phyloP scores from a whole-genome alignment of 2,329 filamentous ascomycete genomes.

The Phialophora expanda region DNA sequence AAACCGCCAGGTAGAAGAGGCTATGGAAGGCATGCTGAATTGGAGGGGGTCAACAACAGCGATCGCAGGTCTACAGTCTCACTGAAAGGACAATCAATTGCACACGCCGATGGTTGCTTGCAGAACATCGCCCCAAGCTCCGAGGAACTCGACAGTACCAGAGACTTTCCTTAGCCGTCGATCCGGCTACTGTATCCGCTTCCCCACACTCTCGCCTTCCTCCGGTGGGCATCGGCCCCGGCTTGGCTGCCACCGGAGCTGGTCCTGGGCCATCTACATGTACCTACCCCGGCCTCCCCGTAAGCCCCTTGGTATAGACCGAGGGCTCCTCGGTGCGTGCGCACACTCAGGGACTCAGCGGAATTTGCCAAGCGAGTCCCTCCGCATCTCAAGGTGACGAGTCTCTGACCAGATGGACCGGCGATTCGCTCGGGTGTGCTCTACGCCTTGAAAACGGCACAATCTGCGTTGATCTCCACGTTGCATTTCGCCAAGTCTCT shows the following conservation, averaged over 20 bases:
- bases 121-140: neutral
- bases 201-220: neutral
- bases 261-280: neutral
- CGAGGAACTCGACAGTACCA: neutral
- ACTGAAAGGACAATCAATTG: neutral
- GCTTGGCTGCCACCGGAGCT: conserved; percentile 5
- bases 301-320: neutral
- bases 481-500: conserved; percentile 3
- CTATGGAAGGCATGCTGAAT: neutral
- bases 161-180: neutral
- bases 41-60: neutral
- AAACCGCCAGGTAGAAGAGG: neutral
- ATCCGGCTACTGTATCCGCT: neutral
- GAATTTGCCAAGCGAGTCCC: neutral
- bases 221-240: neutral
- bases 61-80: neutral
- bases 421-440: conserved; percentile 1
- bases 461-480: conserved; percentile 5
- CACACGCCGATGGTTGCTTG: neutral
- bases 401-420: neutral
- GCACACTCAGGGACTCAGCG: neutral
- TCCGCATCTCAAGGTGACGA: neutral
- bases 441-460: neutral
- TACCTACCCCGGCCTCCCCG: neutral
- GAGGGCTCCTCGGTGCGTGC: neutral